Conservation (phyloP, 306 rosid species). For the Medicago ruthenica region DNA sequence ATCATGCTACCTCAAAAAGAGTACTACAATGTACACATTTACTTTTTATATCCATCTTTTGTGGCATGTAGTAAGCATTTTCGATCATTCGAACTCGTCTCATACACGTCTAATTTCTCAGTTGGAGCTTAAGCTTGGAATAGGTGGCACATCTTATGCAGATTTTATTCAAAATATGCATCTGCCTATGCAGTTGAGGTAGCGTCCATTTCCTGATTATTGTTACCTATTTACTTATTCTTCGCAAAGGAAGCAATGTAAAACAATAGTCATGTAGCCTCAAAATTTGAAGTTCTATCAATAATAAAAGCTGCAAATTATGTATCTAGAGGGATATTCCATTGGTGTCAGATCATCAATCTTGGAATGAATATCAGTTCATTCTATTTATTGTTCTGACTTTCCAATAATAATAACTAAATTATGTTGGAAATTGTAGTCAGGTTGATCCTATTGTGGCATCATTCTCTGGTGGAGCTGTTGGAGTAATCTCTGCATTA, state of each 20-base stretch:
- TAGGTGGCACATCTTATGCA: constrained; percentile 94
- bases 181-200: constrained; percentile 98
- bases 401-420: constrained; percentile 33
- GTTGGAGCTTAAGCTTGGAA: constrained; percentile 95
- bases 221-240: constrained; percentile 6
- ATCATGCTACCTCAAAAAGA: not conserved
- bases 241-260: not conserved
- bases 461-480: constrained; percentile 98
- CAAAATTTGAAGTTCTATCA: not conserved
- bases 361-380: constrained; percentile 21
- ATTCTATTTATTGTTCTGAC: constrained; percentile 26
- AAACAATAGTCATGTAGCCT: not conserved
- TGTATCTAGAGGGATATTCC: constrained; percentile 14
- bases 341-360: not conserved
- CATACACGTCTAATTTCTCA: constrained; percentile 45
- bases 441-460: constrained; percentile 99
- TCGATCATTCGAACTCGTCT: not conserved
- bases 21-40: not conserved
- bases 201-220: constrained; percentile 39
- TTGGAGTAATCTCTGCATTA: constrained; percentile 91
- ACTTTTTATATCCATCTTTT: not conserved
- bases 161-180: constrained; percentile 79
- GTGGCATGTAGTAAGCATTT: constrained; percentile 15
- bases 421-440: constrained; percentile 57
- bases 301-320: no score